Conservation (phyloP, 202 grass and related monocot genomes). For the Eragrostis tef region DNA sequence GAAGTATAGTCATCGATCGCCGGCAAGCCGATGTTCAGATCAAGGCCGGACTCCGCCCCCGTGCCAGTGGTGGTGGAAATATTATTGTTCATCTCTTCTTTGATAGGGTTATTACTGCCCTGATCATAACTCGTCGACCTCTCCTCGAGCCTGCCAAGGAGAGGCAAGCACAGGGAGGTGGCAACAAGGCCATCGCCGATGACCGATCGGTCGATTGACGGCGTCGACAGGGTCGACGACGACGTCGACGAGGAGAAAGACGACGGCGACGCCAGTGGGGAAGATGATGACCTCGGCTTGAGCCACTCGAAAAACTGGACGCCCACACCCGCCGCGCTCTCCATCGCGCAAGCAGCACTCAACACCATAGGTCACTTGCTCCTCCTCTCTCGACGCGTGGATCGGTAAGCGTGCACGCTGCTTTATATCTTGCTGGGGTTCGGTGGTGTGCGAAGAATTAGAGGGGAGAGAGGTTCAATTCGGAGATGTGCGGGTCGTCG, state of each 20-base stretch:
- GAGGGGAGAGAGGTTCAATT: not conserved
- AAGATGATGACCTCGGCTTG: constrained; percentile 31
- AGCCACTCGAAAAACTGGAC: constrained; percentile 61
- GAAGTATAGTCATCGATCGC: constrained; percentile 11
- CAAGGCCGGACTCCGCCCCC: constrained; percentile 32
- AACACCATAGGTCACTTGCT: constrained; percentile 35
- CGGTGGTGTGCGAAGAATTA: constrained; percentile 2
- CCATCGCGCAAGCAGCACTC: constrained; percentile 51
- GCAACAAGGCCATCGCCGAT: not conserved
- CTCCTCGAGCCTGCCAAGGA: constrained; percentile 64
- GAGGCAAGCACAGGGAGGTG: constrained; percentile 60
- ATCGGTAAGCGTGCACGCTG: not conserved
- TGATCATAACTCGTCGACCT: not conserved
- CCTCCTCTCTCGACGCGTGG: not conserved
- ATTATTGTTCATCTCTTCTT: constrained; percentile 41
- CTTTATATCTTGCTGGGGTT: constrained; percentile 23
- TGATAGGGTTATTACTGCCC: constrained; percentile 9
- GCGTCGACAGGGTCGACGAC: constrained; percentile 9
- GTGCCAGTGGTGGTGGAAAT: not conserved
- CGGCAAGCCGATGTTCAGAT: constrained; percentile 68
- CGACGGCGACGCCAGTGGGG: not conserved
- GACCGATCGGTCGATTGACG: not conserved
- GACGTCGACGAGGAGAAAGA: not conserved
- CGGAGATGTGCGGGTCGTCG: constrained; percentile 33
- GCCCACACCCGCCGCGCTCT: constrained; percentile 10